Conservation (phyloP, 768 basidiomycete species). For the Trametes coccinea region DNA sequence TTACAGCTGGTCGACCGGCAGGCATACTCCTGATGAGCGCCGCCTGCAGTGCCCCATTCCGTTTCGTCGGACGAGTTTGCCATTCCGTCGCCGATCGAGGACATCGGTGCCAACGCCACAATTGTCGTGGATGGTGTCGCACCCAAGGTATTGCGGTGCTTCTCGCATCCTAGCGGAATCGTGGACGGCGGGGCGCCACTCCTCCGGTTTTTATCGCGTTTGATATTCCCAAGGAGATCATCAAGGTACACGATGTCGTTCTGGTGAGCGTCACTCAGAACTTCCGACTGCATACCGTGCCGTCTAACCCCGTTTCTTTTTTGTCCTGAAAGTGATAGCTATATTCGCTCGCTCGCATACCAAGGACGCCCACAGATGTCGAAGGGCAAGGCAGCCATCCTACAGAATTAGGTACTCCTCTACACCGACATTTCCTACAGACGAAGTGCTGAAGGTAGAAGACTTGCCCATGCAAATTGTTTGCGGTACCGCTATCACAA, state of each 20-base stretch:
- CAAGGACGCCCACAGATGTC: too few species aligned
- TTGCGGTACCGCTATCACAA: background rate
- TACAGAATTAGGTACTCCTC: too few species aligned
- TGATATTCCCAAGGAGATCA: background rate
- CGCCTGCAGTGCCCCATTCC: background rate
- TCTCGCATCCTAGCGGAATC: background rate
- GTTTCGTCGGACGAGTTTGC: background rate
- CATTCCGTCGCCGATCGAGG: background rate
- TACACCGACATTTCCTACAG: too few species aligned
- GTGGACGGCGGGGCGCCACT: background rate
- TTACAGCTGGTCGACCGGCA: background rate
- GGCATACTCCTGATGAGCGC: background rate
- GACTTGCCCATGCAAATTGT: background rate
- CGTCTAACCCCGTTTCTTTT: background rate
- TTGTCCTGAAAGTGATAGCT: too few species aligned
- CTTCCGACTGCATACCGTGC: constrained; percentile 1
- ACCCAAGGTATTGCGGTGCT: background rate
- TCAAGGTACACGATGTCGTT: constrained; percentile 1
- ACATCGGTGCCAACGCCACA: background rate
- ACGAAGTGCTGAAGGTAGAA: too few species aligned
- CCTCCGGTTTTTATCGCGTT: background rate
- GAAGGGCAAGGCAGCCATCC: too few species aligned
- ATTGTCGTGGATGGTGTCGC: background rate
- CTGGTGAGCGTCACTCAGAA: background rate
- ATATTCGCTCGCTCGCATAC: too few species aligned